Conservation (phyloP, 768 basidiomycete genomes). For the Termitomyces sp. region DNA sequence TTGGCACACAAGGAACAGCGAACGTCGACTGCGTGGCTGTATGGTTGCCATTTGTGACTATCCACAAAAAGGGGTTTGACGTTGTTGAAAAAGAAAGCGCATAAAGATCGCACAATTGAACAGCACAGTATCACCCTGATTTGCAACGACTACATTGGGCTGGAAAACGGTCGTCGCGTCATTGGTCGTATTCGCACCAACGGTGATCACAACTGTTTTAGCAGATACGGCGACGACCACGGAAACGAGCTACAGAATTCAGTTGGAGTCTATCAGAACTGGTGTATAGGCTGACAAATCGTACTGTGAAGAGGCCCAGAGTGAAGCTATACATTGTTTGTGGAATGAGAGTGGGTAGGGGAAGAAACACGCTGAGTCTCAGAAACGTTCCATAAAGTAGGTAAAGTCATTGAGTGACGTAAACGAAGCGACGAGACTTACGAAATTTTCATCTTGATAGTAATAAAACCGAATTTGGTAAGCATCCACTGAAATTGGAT, state of each 20-base stretch:
- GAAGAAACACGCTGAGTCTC: neutral
- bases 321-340: neutral
- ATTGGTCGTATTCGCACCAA: constrained; percentile 38
- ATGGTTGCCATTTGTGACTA: constrained; percentile 48
- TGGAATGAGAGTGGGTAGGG: neutral
- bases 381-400: neutral
- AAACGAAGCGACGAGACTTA: neutral
- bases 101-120: constrained; percentile 45
- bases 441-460: neutral
- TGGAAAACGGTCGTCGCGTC: constrained; percentile 40
- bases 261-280: neutral
- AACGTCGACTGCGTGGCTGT: constrained; percentile 55
- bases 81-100: neutral
- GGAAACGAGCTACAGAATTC: neutral
- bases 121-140: constrained; percentile 39
- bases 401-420: neutral
- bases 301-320: constrained; percentile 5
- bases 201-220: constrained; percentile 36
- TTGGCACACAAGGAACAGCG: constrained; percentile 45
- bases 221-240: constrained; percentile 18
- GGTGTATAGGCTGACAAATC: neutral
- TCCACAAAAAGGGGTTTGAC: neutral
- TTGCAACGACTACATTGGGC: constrained; percentile 38
- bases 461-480: neutral
- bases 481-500: neutral